Evolutionary conservation across 768 basidiomycete species (phyloP), one percentile per base, ranked within the genome.

Genomic region (Lactifluus piperatus): DNA sequence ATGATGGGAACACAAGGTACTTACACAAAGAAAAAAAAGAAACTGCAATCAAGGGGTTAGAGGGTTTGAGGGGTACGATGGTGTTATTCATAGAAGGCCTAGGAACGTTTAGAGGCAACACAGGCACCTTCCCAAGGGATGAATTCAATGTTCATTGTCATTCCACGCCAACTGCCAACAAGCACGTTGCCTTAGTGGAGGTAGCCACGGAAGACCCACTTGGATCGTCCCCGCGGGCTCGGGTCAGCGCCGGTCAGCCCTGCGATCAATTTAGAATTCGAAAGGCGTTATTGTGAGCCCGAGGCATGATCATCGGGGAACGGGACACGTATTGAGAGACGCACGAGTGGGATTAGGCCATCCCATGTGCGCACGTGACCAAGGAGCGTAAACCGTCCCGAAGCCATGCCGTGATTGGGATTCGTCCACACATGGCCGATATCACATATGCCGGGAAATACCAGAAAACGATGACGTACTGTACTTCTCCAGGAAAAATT

Each of bases 161-260:
- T 72, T 47, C 70, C 70, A 30, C 88, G 76, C 88, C 88, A 89
- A 56, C 82, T 83, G 5, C 88, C 88, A 16, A 86, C 85, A 60
- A 89, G 79, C 57, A 79, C 86, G 57, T 78, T 71, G 9, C 79
- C 80, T 0, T 81, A 85, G 6, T 84, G 77, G 48, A 91, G 62
- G 67, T 88, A 90, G 5, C 88, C 88, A 32, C 82, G 85, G 64
- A 89, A 83, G 43, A 89, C 75, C 66, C 71, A 73, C 14, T 60
- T 64, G 26, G 61, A 57, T 51, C 65, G 41, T 29, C 63, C 64
- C 45, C 43, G 22, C 44, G 29, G 59, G 22, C 16, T 36, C 24
- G 54, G 57, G 16, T 62, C 58, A 11, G 50, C 29, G n/a, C n/a
- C n/a, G n/a, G n/a, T n/a, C n/a, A n/a, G n/a, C n/a, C n/a, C 64